Percentiles rank a stretch among this genome's conserved stretches.
Evolutionary conservation across 129 eudicot species (phyloP).

Genomic region (Daucus carota): DNA sequence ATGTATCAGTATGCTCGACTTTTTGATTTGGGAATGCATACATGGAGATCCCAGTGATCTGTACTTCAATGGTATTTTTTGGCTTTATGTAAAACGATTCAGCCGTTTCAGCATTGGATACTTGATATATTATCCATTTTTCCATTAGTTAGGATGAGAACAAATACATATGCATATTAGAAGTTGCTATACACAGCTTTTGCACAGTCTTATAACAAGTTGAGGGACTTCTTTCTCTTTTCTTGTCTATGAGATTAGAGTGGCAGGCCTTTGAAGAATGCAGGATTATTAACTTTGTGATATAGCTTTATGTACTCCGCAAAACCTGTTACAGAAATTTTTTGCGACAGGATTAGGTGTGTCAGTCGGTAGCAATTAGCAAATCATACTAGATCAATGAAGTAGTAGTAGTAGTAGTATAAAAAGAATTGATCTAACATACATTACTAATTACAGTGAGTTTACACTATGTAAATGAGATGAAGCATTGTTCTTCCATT

Average conservation of each 20-base stretch:
- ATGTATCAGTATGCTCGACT: too few species aligned
- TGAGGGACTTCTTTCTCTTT: background rate
- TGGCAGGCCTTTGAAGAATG: background rate
- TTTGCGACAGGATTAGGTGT: background rate
- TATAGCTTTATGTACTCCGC: background rate
- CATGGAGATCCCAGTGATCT: too few species aligned
- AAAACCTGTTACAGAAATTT: conserved; percentile 1
- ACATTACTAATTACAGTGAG: too few species aligned
- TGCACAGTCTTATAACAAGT: background rate
- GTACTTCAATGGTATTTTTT: too few species aligned
- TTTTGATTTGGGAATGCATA: too few species aligned
- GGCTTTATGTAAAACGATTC: background rate
- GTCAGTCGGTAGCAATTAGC: background rate
- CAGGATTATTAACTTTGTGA: background rate
- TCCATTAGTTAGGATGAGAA: background rate
- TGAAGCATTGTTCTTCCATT: too few species aligned
- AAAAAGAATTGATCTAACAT: too few species aligned
- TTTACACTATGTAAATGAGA: too few species aligned
- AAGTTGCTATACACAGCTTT: background rate
- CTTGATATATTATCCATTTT: background rate
- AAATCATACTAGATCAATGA: background rate
- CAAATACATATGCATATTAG: background rate
- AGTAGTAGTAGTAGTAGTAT: too few species aligned
- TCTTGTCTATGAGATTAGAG: background rate
- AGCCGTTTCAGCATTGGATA: background rate